phyloP scores from a whole-genome alignment of 1,284 basidiomycete genomes.

The Cutaneotrichosporon daszewskae region DNA sequence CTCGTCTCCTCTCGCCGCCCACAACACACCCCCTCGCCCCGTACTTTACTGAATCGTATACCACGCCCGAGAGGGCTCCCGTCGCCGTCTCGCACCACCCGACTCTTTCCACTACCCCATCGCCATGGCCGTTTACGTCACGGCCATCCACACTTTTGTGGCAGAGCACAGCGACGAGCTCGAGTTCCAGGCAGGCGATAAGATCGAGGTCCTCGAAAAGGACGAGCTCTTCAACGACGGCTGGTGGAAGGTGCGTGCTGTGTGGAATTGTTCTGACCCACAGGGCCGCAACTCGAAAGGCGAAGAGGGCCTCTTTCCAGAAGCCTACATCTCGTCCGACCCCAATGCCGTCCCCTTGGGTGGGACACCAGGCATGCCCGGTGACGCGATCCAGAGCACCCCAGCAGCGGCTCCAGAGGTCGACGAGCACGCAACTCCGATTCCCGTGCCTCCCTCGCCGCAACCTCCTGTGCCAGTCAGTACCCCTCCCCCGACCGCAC shows the following conservation, averaged over 20 bases:
- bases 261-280: constrained; percentile 5
- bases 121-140: constrained; percentile 26
- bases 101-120: background rate
- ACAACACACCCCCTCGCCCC: background rate
- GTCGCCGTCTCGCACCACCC: background rate
- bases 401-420: too few species aligned
- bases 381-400: too few species aligned
- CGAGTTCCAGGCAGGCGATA: constrained; percentile 75
- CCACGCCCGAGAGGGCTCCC: background rate
- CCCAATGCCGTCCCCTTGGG: constrained; percentile 30
- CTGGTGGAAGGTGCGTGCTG: constrained; percentile 87
- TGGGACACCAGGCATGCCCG: too few species aligned
- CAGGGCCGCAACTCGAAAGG: constrained; percentile 80
- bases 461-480: background rate
- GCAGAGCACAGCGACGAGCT: constrained; percentile 95
- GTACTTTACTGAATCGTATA: background rate
- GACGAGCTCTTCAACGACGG: constrained; percentile 93
- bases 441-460: constrained; percentile 5
- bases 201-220: constrained; percentile 83
- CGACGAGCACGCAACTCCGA: too few species aligned
- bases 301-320: constrained; percentile 82
- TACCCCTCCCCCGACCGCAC: constrained; percentile 1
- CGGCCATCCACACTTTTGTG: constrained; percentile 54
- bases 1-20: background rate
- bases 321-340: constrained; percentile 70